Conservation (phyloP, 331 rosid species). For the Malus hybrid region DNA sequence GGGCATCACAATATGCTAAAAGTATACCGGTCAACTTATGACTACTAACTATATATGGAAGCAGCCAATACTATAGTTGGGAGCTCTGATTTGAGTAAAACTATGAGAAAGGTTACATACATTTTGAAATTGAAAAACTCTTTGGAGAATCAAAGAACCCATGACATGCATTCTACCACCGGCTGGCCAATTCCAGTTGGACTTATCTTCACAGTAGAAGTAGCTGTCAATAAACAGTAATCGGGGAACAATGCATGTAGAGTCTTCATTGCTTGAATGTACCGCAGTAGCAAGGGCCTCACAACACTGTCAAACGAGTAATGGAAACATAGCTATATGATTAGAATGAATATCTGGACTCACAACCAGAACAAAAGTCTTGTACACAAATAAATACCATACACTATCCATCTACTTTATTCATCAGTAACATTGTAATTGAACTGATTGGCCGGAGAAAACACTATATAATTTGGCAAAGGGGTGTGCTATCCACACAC, state of each 20-base stretch:
- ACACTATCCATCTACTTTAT: neutral
- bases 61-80: neutral
- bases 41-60: neutral
- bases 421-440: neutral
- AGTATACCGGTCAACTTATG: neutral
- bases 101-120: conserved; percentile 44
- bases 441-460: neutral
- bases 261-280: conserved; percentile 36
- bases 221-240: conserved; percentile 74
- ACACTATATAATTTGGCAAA: neutral
- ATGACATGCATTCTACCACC: conserved; percentile 55
- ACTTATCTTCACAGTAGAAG: conserved; percentile 50
- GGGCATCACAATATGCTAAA: neutral
- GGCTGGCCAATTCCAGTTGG: conserved; percentile 66
- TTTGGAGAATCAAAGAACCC: conserved; percentile 87
- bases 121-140: conserved; percentile 42
- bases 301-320: conserved; percentile 17
- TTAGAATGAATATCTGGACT: conserved; percentile 6
- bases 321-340: neutral
- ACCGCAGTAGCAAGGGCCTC: too few relatives aligned
- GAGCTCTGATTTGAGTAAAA: neutral
- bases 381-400: neutral
- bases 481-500: too few relatives aligned
- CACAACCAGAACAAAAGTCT: conserved; percentile 15
- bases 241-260: conserved; percentile 67